These are phyloP conservation scores for Trichoderma endophyticum DNA, from an alignment of 2,329 filamentous ascomycete genomes.

Conservation along the genomic window DNA sequence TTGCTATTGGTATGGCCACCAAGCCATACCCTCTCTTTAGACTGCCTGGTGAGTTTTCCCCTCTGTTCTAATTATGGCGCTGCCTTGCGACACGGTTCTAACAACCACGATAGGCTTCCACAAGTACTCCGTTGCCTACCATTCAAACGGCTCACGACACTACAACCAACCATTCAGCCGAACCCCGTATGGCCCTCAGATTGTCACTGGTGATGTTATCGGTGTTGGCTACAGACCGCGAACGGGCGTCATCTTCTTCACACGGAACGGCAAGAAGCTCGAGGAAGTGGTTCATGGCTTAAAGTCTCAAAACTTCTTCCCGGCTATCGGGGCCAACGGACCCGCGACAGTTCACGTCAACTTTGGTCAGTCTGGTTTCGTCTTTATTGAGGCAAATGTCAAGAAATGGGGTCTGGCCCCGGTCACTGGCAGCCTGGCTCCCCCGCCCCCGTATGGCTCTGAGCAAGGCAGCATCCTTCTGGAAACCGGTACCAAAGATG, in stretches of 20 bases:
- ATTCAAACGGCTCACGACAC: constrained; percentile 80
- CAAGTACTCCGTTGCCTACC: constrained; percentile 88
- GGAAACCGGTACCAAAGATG: constrained; percentile 72
- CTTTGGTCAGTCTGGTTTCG: constrained; percentile 95
- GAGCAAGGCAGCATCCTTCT: constrained; percentile 95
- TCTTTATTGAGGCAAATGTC: constrained; percentile 98
- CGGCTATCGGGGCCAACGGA: constrained; percentile 92
- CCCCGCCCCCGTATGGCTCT: constrained; percentile 92
- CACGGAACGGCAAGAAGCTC: constrained; percentile 93
- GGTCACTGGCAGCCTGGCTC: constrained; percentile 90
- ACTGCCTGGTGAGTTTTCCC: constrained; percentile 68
- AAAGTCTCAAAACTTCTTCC: constrained; percentile 96
- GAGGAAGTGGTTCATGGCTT: constrained; percentile 92
- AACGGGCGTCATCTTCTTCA: constrained; percentile 95
- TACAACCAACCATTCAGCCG: constrained; percentile 88
- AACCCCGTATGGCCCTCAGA: constrained; percentile 76
- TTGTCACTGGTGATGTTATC: constrained; percentile 91
- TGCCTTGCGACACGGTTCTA: neutral
- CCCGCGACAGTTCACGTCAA: constrained; percentile 93
- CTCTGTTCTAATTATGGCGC: too few relatives aligned
- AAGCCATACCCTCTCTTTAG: constrained; percentile 96
- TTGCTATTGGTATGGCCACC: constrained; percentile 91
- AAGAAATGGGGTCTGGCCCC: constrained; percentile 99
- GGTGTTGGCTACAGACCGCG: constrained; percentile 93
- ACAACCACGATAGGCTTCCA: constrained; percentile 63